Percentiles rank a stretch among this genome's conserved stretches.
Conservation (phyloP, 2,329 filamentous ascomycete genomes). For the Tolypocladium sp. region DNA sequence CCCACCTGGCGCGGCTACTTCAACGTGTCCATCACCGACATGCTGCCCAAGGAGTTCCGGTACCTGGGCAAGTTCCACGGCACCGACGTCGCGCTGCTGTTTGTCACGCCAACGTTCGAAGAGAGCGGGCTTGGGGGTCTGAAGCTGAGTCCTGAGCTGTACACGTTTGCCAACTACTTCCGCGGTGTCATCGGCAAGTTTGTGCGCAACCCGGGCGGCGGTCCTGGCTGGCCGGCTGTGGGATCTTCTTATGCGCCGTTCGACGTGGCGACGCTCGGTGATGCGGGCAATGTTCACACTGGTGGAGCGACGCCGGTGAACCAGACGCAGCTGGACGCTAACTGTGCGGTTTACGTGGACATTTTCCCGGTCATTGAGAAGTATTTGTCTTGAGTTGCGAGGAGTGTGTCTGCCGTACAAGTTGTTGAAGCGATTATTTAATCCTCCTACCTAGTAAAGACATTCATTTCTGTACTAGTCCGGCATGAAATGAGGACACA, state of each 20-base stretch:
- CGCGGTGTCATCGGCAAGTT: constrained; percentile 14
- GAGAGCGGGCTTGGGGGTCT: background rate
- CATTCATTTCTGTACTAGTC: too few relatives aligned
- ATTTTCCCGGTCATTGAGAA: background rate
- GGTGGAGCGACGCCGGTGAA: constrained; percentile 10
- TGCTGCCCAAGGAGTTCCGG: constrained; percentile 8
- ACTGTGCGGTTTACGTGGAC: constrained; percentile 10
- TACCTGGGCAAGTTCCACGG: constrained; percentile 18
- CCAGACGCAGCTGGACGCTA: constrained; percentile 7
- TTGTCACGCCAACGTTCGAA: constrained; percentile 10
- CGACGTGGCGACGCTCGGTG: constrained; percentile 13
- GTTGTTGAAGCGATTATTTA: background rate
- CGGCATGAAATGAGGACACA: background rate
- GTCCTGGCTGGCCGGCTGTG: constrained; percentile 15
- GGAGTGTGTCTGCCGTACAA: background rate
- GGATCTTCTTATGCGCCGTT: constrained; percentile 10
- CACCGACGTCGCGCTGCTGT: constrained; percentile 14
- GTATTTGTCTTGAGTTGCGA: constrained; percentile 22
- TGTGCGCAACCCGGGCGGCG: constrained; percentile 11
- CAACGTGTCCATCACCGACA: constrained; percentile 13
- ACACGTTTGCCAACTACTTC: constrained; percentile 12
- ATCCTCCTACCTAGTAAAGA: background rate
- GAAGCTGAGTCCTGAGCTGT: constrained; percentile 10
- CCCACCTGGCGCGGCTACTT: constrained; percentile 17
- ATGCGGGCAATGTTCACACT: constrained; percentile 1